Conservation (phyloP, 768 basidiomycete genomes). For the Pulveroboletus sp. region DNA sequence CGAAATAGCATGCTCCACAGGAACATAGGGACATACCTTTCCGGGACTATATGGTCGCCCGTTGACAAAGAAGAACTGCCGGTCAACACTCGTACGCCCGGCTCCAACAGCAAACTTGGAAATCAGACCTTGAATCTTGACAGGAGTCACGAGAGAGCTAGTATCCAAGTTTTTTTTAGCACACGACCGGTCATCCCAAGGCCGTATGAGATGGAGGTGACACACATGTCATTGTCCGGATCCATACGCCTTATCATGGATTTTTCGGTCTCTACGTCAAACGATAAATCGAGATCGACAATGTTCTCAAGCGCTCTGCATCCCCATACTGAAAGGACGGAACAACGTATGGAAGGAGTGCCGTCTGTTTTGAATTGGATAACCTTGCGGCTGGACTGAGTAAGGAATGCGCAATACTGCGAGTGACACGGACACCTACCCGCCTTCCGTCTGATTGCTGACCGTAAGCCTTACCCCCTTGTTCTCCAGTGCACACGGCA, state of each 20-base stretch:
- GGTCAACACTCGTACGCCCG: slow-evolving; percentile 73
- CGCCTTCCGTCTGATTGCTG: slow-evolving; percentile 61
- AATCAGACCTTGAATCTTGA: slow-evolving; percentile 71
- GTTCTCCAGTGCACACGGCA: slow-evolving; percentile 59
- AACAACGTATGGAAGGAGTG: slow-evolving; percentile 51
- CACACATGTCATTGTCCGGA: slow-evolving; percentile 18
- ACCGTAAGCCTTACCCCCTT: slow-evolving; percentile 70
- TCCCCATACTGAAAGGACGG: slow-evolving; percentile 80
- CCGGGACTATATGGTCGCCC: slow-evolving; percentile 78
- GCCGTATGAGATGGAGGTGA: not conserved
- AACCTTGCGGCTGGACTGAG: slow-evolving; percentile 47
- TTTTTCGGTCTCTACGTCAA: slow-evolving; percentile 67
- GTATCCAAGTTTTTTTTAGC: slow-evolving; percentile 1
- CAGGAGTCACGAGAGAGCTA: slow-evolving; percentile 30
- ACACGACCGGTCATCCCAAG: not conserved
- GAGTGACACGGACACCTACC: slow-evolving; percentile 42
- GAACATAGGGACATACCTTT: slow-evolving; percentile 45
- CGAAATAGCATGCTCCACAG: not conserved
- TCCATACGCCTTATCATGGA: slow-evolving; percentile 18
- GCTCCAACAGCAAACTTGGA: slow-evolving; percentile 75
- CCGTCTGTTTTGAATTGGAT: slow-evolving; percentile 74
- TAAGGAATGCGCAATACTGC: slow-evolving; percentile 1
- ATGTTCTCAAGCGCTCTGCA: slow-evolving; percentile 72
- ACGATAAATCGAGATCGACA: slow-evolving; percentile 63
- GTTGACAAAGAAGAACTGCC: slow-evolving; percentile 93